phyloP scores from a whole-genome alignment of 2,329 filamentous ascomycete species.

The Clonostachys rosea region DNA sequence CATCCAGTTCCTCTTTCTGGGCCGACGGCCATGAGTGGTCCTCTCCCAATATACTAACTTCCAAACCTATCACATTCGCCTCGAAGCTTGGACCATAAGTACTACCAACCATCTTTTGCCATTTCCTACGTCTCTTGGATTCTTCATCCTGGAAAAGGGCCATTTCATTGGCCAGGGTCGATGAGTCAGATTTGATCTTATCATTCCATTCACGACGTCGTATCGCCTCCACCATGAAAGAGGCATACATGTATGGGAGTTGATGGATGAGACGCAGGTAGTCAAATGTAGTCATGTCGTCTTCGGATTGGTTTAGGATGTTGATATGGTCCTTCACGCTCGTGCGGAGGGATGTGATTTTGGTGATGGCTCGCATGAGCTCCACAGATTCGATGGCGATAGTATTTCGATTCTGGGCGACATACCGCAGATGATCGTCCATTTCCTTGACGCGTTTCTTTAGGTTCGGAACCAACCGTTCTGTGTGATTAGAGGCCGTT shows the following conservation, averaged over 20 bases:
- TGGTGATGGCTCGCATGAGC: conserved; percentile 79
- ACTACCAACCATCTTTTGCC: conserved; percentile 80
- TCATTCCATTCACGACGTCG: conserved; percentile 86
- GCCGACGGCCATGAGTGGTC: conserved; percentile 76
- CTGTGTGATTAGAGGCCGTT: conserved; percentile 59
- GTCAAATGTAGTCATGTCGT: conserved; percentile 77
- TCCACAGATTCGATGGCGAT: conserved; percentile 61
- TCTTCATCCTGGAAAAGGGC: conserved; percentile 91
- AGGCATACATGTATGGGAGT: conserved; percentile 85
- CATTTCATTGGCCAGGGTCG: conserved; percentile 87
- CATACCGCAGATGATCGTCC: conserved; percentile 54
- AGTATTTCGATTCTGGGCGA: conserved; percentile 62
- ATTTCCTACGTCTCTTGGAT: conserved; percentile 79
- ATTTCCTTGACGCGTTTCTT: conserved; percentile 54
- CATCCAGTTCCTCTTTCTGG: conserved; percentile 69
- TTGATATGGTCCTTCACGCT: conserved; percentile 69
- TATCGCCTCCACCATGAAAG: conserved; percentile 80
- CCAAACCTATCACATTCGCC: conserved; percentile 68
- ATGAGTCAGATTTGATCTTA: conserved; percentile 83
- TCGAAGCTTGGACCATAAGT: conserved; percentile 67
- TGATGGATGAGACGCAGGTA: conserved; percentile 75
- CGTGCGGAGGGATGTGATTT: conserved; percentile 71
- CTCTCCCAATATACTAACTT: conserved; percentile 80
- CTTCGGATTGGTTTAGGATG: conserved; percentile 65
- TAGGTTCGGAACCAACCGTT: conserved; percentile 54